Evolutionary conservation across 495 filamentous ascomycete genomes (phyloP).

Genomic region (Schizothecium vesticola): DNA sequence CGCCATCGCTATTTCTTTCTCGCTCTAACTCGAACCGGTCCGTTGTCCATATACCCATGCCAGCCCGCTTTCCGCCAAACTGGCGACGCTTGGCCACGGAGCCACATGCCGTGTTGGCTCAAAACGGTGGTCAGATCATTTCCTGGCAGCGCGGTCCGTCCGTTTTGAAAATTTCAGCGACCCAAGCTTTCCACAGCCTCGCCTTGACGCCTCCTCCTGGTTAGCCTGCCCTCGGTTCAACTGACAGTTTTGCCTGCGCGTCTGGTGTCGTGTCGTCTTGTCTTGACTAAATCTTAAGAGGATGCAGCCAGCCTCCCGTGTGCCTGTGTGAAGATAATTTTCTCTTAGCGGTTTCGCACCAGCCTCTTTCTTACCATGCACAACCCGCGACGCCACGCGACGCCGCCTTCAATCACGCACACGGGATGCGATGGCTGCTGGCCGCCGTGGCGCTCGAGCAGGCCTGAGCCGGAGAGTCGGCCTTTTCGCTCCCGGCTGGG

Average conservation of each 20-base stretch:
- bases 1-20: neutral
- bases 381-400: neutral
- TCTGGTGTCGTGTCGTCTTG: neutral
- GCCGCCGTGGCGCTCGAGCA: neutral
- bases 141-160: neutral
- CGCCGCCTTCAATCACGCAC: neutral
- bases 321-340: neutral
- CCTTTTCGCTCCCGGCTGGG: neutral
- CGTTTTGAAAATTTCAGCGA: neutral
- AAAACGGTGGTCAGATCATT: neutral
- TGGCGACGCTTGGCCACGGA: neutral
- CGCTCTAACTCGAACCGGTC: neutral
- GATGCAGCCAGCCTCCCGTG: slow-evolving; percentile 17
- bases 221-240: slow-evolving; percentile 10
- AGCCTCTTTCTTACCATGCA: neutral
- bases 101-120: neutral
- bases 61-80: neutral
- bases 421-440: neutral
- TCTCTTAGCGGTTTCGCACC: slow-evolving; percentile 1
- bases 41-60: slow-evolving; percentile 2
- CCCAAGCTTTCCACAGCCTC: neutral
- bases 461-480: neutral
- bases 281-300: slow-evolving; percentile 21
- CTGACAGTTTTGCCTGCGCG: slow-evolving; percentile 4
- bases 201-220: neutral